Evolutionary conservation across 768 basidiomycete species (phyloP), one percentile per base, ranked within the genome.

Genomic region (Pholiota conissans): DNA sequence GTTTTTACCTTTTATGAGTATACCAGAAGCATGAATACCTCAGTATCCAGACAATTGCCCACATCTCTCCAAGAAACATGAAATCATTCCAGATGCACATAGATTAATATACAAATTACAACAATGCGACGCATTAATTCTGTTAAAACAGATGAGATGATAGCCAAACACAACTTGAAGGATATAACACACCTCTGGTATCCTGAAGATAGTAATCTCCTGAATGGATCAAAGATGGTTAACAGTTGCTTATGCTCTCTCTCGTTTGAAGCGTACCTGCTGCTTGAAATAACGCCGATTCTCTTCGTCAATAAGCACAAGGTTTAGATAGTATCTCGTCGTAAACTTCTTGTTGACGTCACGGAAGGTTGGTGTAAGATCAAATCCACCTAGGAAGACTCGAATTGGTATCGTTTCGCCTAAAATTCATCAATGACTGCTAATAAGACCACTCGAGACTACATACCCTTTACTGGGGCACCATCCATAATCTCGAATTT

Each of bases 401-500:
- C 96, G 89, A 61, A 99, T 99, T 1, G 97, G 97, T 64, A 98
- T 98, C 9, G 95, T 98, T 75, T 99, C 97, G 51, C 96, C 95
- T 95, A 64, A 13, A 48, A 42, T 39, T 46, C 11, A 14, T 51
- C 40, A 24, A 48, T 50, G 1, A 48, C 35, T 22, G 54, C 11
- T 10, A 13, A 7, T 9, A 34, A 46, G 5, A 9, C 16, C 4
- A 6, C 27, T 24, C 13, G 29, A 16, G 28, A 8, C 35, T 3
- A 69, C 79, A 47, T 61, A 90, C 93, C 93, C 77, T 94, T 82
- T n/a, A 98, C 94, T 1, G 96, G 96, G 6, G 95, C 93, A 2
- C 95, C 95, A 70, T 98, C 95, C 95, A 97, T 97, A 64, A 98
- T 97, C 74, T 98, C 97, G 68, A 98, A 98, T 74, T 98, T 98